Conservation (phyloP, 208 protist genomes). For the Crithidia fasciculata region DNA sequence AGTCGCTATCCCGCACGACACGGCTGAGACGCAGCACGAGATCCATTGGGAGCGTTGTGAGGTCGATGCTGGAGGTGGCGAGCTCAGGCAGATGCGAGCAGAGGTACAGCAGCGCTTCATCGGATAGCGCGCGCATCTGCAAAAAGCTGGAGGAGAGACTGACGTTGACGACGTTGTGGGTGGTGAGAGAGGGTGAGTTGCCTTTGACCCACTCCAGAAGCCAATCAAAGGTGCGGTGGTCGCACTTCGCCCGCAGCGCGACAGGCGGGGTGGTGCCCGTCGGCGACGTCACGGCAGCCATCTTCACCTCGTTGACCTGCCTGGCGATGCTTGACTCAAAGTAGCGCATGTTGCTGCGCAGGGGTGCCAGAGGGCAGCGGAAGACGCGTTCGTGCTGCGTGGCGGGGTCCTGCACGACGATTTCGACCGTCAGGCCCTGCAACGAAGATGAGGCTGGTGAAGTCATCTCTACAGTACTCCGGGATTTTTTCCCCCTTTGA, state of each 20-base stretch:
- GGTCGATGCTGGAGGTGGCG: slow-evolving; percentile 60
- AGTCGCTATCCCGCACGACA: slow-evolving; percentile 51
- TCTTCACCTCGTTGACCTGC: slow-evolving; percentile 38
- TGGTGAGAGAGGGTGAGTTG: slow-evolving; percentile 44
- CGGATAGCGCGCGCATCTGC: slow-evolving; percentile 62
- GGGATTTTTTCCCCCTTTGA: no score
- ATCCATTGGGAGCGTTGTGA: slow-evolving; percentile 63
- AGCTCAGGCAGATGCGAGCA: slow-evolving; percentile 60
- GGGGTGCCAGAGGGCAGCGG: slow-evolving; percentile 44
- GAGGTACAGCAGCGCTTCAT: slow-evolving; percentile 63
- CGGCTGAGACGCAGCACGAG: slow-evolving; percentile 50
- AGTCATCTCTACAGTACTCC: neutral
- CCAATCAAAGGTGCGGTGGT: slow-evolving; percentile 73
- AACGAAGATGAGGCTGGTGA: neutral
- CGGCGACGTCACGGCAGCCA: neutral
- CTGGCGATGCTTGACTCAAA: slow-evolving; percentile 62
- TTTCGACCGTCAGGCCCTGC: slow-evolving; percentile 39
- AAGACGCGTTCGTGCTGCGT: slow-evolving; percentile 47
- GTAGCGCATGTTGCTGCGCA: slow-evolving; percentile 67
- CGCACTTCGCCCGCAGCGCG: slow-evolving; percentile 70
- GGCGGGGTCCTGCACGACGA: slow-evolving; percentile 65
- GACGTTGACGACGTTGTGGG: slow-evolving; percentile 66
- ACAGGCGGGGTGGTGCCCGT: slow-evolving; percentile 25
- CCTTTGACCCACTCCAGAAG: slow-evolving; percentile 63
- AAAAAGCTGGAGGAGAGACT: slow-evolving; percentile 75